A percentile compares a stretch with the other conserved stretches of the same genome.
phyloP scores from a whole-genome alignment of 1,284 basidiomycete species.

The Ganoderma resinaceum region DNA sequence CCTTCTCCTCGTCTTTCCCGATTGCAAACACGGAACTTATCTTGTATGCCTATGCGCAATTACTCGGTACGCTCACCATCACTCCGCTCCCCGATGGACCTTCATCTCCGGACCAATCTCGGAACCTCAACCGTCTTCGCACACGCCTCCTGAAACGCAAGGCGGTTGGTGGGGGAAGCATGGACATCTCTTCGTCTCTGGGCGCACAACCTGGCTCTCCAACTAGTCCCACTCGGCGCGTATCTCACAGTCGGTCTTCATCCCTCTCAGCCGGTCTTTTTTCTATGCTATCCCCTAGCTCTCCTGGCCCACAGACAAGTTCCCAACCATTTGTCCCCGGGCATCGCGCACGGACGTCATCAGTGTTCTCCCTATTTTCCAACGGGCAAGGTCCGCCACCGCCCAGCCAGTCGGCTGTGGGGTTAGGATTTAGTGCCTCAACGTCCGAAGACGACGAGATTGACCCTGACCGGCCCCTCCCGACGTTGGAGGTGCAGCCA shows the following conservation, averaged over 20 bases:
- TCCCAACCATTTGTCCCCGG: conserved; percentile 33
- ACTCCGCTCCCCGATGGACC: conserved; percentile 38
- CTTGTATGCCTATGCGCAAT: conserved; percentile 88
- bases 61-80: conserved; percentile 71
- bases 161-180: conserved; percentile 76
- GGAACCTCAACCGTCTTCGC: conserved; percentile 54
- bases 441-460: conserved; percentile 48
- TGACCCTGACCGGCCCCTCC: conserved; percentile 74
- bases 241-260: conserved; percentile 54
- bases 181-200: conserved; percentile 70
- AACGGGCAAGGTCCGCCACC: conserved; percentile 26
- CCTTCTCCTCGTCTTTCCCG: conserved; percentile 50
- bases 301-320: conserved; percentile 26
- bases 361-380: conserved; percentile 38
- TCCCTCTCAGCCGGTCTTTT: conserved; percentile 65
- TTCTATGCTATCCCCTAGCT: conserved; percentile 51
- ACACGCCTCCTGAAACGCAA: conserved; percentile 54
- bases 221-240: conserved; percentile 41
- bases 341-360: conserved; percentile 38
- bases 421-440: conserved; percentile 35
- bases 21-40: conserved; percentile 63
- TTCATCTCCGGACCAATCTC: conserved; percentile 46
- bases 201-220: conserved; percentile 34
- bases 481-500: conserved; percentile 83
- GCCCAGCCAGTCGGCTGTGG: conserved; percentile 26